A percentile compares a stretch with the other conserved stretches of the same genome.
These are phyloP conservation scores for Eurotiales sp. DNA, from an alignment of 2,329 filamentous ascomycete species.

Conservation along the genomic window DNA sequence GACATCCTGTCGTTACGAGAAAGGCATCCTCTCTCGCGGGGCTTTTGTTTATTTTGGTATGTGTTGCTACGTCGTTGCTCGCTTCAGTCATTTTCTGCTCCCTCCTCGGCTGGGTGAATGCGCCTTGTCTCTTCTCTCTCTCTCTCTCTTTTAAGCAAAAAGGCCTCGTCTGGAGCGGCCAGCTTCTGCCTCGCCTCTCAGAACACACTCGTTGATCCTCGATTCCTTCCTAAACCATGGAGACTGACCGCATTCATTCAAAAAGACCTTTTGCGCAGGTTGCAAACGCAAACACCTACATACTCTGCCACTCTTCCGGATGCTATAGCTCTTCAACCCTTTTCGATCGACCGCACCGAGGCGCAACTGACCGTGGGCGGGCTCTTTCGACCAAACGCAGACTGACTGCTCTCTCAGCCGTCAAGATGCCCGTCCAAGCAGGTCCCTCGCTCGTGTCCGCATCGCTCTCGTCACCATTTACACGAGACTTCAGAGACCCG, in stretches of 20 bases:
- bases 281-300: conserved; percentile 30
- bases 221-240: conserved; percentile 20
- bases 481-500: conserved; percentile 46
- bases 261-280: conserved; percentile 41
- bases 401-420: conserved; percentile 17
- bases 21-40: conserved; percentile 7
- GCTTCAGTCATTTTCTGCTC: neutral
- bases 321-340: conserved; percentile 24
- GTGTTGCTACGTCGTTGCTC: conserved; percentile 1
- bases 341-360: conserved; percentile 23
- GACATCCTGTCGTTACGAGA: conserved; percentile 10
- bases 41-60: conserved; percentile 14
- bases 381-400: conserved; percentile 28
- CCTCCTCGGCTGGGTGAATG: conserved; percentile 11
- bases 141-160: conserved; percentile 8
- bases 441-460: conserved; percentile 37
- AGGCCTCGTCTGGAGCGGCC: neutral
- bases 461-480: conserved; percentile 52
- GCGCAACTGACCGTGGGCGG: conserved; percentile 26
- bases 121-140: conserved; percentile 14
- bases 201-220: neutral
- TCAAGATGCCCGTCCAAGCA: conserved; percentile 39
- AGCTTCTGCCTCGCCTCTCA: neutral
- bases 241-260: conserved; percentile 25
- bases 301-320: conserved; percentile 25